phyloP scores from a whole-genome alignment of 371 early-diverging fungal species.

The Agmasoma carcini region DNA sequence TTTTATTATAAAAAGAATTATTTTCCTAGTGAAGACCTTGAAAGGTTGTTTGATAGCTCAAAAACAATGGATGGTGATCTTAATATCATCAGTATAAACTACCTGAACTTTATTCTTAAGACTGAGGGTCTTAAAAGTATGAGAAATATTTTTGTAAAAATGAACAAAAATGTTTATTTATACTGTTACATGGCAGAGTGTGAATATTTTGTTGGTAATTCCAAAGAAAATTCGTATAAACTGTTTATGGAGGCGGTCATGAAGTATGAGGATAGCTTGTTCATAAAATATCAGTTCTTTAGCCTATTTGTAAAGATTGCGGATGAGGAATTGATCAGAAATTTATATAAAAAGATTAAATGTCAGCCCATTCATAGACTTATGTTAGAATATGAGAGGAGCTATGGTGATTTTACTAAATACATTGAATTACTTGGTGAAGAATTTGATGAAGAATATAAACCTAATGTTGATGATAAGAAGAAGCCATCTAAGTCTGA shows the following conservation, averaged over 20 bases:
- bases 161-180: neutral
- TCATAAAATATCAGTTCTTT: slow-evolving; percentile 24
- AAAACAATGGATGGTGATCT: neutral
- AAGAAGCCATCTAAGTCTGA: too few species aligned
- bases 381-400: slow-evolving; percentile 28
- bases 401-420: slow-evolving; percentile 8
- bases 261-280: slow-evolving; percentile 1
- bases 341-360: slow-evolving; percentile 22
- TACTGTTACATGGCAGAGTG: slow-evolving; percentile 10
- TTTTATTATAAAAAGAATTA: slow-evolving; percentile 1
- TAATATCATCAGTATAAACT: slow-evolving; percentile 17
- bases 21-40: slow-evolving; percentile 11
- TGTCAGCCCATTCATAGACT: slow-evolving; percentile 23
- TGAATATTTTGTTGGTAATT: slow-evolving; percentile 8
- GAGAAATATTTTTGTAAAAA: slow-evolving; percentile 22
- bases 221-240: slow-evolving; percentile 13
- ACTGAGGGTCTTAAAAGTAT: slow-evolving; percentile 15
- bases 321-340: slow-evolving; percentile 14
- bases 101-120: slow-evolving; percentile 13
- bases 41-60: neutral
- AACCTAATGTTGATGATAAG: too few species aligned
- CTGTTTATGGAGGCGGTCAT: slow-evolving; percentile 16
- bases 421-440: slow-evolving; percentile 22
- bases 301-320: slow-evolving; percentile 14
- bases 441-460: too few species aligned